phyloP scores from a whole-genome alignment of 2,329 filamentous ascomycete species.

The Verticillium longisporum region DNA sequence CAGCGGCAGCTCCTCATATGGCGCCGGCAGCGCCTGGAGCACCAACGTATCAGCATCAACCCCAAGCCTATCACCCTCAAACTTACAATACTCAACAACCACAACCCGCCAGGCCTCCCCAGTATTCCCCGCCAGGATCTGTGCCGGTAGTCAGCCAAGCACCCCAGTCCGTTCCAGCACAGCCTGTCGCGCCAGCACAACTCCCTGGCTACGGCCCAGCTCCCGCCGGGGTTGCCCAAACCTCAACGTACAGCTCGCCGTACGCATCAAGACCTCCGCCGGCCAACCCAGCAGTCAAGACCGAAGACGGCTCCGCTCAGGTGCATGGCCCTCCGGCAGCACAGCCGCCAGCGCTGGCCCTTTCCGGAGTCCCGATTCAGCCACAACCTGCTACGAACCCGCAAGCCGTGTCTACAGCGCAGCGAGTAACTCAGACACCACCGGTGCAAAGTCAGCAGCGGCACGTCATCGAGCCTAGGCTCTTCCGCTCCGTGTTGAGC shows the following conservation, averaged over 20 bases:
- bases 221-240: conserved; percentile 10
- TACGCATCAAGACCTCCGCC: conserved; percentile 19
- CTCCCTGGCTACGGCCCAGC: conserved; percentile 16
- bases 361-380: conserved; percentile 5
- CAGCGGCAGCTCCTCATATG: conserved; percentile 22
- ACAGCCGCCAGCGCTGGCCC: conserved; percentile 4
- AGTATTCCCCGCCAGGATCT: conserved; percentile 9
- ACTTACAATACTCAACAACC: conserved; percentile 16
- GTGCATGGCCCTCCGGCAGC: not conserved
- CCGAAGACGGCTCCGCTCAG: conserved; percentile 10
- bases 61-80: conserved; percentile 25
- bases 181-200: conserved; percentile 16
- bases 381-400: conserved; percentile 7
- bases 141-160: conserved; percentile 9
- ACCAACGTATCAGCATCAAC: conserved; percentile 24
- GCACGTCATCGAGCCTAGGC: conserved; percentile 35
- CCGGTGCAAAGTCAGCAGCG: conserved; percentile 13
- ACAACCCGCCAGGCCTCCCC: conserved; percentile 10
- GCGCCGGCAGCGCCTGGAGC: conserved; percentile 20
- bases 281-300: conserved; percentile 10
- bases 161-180: conserved; percentile 14
- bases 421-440: conserved; percentile 8
- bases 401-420: conserved; percentile 2
- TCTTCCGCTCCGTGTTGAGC: conserved; percentile 33
- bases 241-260: conserved; percentile 21